phyloP scores from a whole-genome alignment of 2,329 filamentous ascomycete species.

The Ascosphaera acerosa region DNA sequence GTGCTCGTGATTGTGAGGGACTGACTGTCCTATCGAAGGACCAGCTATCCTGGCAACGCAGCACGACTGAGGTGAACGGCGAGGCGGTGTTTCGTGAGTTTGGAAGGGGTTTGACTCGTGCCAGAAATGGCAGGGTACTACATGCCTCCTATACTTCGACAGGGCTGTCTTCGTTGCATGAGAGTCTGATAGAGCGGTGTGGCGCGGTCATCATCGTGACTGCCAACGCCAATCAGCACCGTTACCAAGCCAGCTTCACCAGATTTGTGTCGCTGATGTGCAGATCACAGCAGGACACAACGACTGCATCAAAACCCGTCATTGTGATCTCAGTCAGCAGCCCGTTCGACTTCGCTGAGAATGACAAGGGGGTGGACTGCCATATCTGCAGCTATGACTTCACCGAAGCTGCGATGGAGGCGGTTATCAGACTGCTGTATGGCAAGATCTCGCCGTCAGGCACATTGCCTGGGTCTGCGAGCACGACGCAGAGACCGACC shows the following conservation, averaged over 20 bases:
- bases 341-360: slow-evolving; percentile 89
- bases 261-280: slow-evolving; percentile 95
- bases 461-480: slow-evolving; percentile 41
- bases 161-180: slow-evolving; percentile 73
- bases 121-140: slow-evolving; percentile 60
- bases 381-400: slow-evolving; percentile 95
- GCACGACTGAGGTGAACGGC: slow-evolving; percentile 54
- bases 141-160: slow-evolving; percentile 93
- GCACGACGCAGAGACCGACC: slow-evolving; percentile 63
- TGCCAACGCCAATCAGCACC: slow-evolving; percentile 76
- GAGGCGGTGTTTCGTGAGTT: slow-evolving; percentile 82
- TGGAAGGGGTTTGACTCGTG: slow-evolving; percentile 63
- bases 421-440: slow-evolving; percentile 59
- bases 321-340: slow-evolving; percentile 86
- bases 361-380: slow-evolving; percentile 54
- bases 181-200: slow-evolving; percentile 71
- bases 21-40: slow-evolving; percentile 20
- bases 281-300: slow-evolving; percentile 25
- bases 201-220: slow-evolving; percentile 77
- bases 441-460: slow-evolving; percentile 40
- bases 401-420: slow-evolving; percentile 71
- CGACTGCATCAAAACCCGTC: slow-evolving; percentile 39
- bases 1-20: slow-evolving; percentile 24
- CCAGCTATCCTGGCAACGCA: slow-evolving; percentile 30
- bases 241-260: slow-evolving; percentile 84